Percentiles rank a stretch among this genome's conserved stretches.
Evolutionary conservation across 2,329 filamentous ascomycete genomes (phyloP).

Genomic region (Blastomyces silverae): DNA sequence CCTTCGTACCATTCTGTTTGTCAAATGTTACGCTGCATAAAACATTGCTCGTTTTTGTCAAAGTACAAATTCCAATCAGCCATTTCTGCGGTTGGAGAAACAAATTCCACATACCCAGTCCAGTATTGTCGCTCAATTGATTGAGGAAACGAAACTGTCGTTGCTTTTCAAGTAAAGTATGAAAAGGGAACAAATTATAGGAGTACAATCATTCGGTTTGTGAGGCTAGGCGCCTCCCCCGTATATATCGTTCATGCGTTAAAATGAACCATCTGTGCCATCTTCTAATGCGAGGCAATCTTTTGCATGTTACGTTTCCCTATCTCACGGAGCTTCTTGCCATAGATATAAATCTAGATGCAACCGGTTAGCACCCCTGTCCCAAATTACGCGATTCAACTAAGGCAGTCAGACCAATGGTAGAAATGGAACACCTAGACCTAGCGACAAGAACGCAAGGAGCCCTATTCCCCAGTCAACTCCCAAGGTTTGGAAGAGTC

Average conservation of each 20-base stretch:
- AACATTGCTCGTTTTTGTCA: too few relatives aligned
- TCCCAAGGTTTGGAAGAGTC: constrained; percentile 8
- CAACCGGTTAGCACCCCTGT: not conserved
- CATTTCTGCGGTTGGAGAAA: too few relatives aligned
- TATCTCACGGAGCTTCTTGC: constrained; percentile 8
- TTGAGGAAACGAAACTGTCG: too few relatives aligned
- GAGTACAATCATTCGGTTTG: not conserved
- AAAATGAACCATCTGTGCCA: not conserved
- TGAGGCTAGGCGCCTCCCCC: not conserved
- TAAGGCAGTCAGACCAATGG: constrained; percentile 8
- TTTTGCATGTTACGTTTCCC: constrained; percentile 9
- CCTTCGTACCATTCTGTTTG: too few relatives aligned
- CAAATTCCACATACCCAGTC: too few relatives aligned
- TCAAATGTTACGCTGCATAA: too few relatives aligned
- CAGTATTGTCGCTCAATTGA: too few relatives aligned
- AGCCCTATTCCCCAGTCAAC: constrained; percentile 13
- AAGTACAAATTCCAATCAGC: too few relatives aligned
- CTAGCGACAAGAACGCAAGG: constrained; percentile 13
- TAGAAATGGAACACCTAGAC: constrained; percentile 12
- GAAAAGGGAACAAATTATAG: not conserved
- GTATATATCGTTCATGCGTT: not conserved
- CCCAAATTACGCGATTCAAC: not conserved
- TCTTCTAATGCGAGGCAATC: not conserved
- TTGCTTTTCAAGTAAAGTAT: too few relatives aligned
- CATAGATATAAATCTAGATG: constrained; percentile 4